Evolutionary conservation across 768 basidiomycete species (phyloP), one percentile per base, ranked within the genome.

Genomic region (Roridomyces roridus): DNA sequence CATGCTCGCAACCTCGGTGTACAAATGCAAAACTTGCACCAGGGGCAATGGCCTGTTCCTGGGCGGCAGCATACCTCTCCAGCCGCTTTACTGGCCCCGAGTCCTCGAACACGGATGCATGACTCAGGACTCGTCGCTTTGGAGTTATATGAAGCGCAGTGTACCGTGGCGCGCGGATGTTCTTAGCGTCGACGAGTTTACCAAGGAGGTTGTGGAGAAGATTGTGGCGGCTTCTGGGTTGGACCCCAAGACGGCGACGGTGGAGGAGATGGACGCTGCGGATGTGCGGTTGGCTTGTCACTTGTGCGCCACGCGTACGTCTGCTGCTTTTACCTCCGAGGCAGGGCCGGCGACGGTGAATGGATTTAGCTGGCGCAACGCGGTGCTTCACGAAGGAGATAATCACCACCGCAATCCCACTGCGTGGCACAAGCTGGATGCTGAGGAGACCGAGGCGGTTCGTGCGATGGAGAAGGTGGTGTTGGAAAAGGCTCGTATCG

Each of bases 21-120:
- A 80, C 60, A 65, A 62, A 39, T 83, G 82, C 70, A 71, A 42
- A 17, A 46, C 49, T 9, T 81, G 82, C 67, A 59, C 49, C 11
- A 34, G 12, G 31, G 44, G 26, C 31, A 29, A 26, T 7, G 50
- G 35, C 24, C 55, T 40, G 54, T 36, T 57, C 42, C 61, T 60
- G 51, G 47, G 54, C 63, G 58, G 55, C 39, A 18, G 49, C 28
- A 51, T 55, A 68, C 67, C 44, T 66, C n/a, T 65, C 29, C 44
- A 48, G 5, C 74, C 76, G 0, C 70, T 83, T 4, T 83, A 77
- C 63, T 83, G 77, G 51, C 82, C 81, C 4, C 73, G 74, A 36
- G 74, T 80, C 29, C 51, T 81, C 26, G 74, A 75, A 15, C 82
- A 84, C 52, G 68, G 57, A 17, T 83, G 82, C 63, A 51, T 68